Base-by-base conservation (phyloP, 1,284 basidiomycete genomes). In the Earliella scabrosa region DNA sequence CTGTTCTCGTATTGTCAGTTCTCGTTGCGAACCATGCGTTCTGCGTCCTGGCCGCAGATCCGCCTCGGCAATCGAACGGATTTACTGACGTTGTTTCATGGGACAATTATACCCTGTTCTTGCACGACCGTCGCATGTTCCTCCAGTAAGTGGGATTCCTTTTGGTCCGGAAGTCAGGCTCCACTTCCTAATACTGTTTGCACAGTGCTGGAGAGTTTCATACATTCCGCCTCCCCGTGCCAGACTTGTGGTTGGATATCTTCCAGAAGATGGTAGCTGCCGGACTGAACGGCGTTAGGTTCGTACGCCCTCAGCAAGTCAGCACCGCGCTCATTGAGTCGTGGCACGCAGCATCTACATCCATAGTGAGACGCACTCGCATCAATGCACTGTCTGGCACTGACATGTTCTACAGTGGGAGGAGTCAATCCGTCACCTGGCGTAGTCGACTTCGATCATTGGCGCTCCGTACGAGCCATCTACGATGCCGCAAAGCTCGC, bases 221-320 rank as follows among this genome's bases (percentile, higher is more conserved):
- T 66, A 85, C 92, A 0, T 95, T 88, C 74, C 82, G 92, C 20
- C 75, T 93, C 2, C 92, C 92, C 2, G 87, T 92, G 1, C 89
- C 88, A 1, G 82, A 82, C 4, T 71, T 94, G 52, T 95, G 92
- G 92, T 78, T 84, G 14, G 92, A 95, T 66, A 86, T 93, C 50
- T 80, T 94, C 43, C 85, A 94, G 64, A 94, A 92, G 69, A 76
- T 86, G 63, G 90, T 90, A 63, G 92, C 90, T 1, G 86, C 88
- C 0, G 92, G 92, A n/a, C 74, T 93, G 59, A 94, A 93, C 63
- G 81, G 83, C 2, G 77, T 90, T 58, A 72, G 69, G 69, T 69
- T 49, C 27, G 53, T 32, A n/a, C n/a, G n/a, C n/a, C n/a, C n/a
- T n/a, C n/a, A n/a, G n/a, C n/a, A n/a, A n/a, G n/a, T n/a, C n/a